These are phyloP conservation scores for Aschersonia sp. DNA, from an alignment of 2,329 filamentous ascomycete genomes.

Conservation along the genomic window DNA sequence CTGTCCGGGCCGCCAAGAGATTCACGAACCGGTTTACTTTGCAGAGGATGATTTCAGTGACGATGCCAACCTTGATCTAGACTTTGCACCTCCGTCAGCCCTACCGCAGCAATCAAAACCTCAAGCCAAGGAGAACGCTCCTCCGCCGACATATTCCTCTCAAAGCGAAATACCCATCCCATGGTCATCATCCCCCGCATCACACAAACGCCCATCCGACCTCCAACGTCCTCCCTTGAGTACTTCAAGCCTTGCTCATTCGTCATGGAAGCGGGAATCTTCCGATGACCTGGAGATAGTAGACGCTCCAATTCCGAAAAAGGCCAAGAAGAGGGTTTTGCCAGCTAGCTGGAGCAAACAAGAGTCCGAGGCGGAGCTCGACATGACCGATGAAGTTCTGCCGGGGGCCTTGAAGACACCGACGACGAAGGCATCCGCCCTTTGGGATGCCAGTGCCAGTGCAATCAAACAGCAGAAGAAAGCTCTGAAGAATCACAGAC, in stretches of 20 bases:
- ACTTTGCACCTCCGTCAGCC: conserved; percentile 46
- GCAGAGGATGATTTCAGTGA: conserved; percentile 78
- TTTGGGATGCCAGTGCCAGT: conserved; percentile 63
- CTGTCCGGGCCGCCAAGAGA: conserved; percentile 10
- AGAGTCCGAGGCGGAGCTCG: conserved; percentile 20
- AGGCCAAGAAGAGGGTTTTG: conserved; percentile 48
- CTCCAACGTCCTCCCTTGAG: conserved; percentile 6
- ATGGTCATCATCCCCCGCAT: conserved; percentile 57
- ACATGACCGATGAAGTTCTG: neutral
- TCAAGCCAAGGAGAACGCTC: conserved; percentile 11
- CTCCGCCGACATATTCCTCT: conserved; percentile 13
- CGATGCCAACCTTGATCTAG: conserved; percentile 60
- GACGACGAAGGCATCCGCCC: conserved; percentile 19
- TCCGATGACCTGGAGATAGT: conserved; percentile 14
- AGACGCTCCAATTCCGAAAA: conserved; percentile 13
- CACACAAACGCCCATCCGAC: conserved; percentile 27
- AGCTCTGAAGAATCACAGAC: conserved; percentile 46
- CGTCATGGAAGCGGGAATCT: conserved; percentile 27
- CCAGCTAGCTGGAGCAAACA: conserved; percentile 30
- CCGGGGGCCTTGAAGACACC: conserved; percentile 13
- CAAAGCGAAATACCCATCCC: conserved; percentile 28
- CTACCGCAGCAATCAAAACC: conserved; percentile 23
- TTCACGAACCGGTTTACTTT: conserved; percentile 37
- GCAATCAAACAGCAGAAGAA: conserved; percentile 67
- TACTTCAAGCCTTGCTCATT: conserved; percentile 8